phyloP scores from a whole-genome alignment of 305 asterid genomes.

The Fraxinus angustifolia region DNA sequence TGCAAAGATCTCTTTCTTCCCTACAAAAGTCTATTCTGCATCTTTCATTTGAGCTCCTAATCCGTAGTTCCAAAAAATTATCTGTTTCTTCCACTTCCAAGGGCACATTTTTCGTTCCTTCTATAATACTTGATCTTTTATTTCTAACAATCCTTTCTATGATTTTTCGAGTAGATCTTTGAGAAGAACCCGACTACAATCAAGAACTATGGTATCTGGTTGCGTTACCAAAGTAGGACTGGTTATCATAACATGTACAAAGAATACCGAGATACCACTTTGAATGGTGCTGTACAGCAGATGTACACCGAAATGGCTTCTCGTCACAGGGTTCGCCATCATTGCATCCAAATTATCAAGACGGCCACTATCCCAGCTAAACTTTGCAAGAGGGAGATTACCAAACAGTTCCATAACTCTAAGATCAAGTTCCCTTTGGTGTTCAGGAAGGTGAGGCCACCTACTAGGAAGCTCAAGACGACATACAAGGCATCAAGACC shows the following conservation, averaged over 20 bases:
- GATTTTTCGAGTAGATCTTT: conserved; percentile 38
- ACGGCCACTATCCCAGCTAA: conserved; percentile 55
- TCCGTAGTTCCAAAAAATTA: background rate
- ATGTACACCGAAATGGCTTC: conserved; percentile 67
- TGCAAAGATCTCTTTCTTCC: background rate
- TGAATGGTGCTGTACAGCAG: conserved; percentile 55
- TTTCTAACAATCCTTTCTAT: background rate
- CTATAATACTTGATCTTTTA: background rate
- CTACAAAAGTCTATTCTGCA: background rate
- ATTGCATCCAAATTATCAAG: conserved; percentile 57
- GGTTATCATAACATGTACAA: conserved; percentile 90
- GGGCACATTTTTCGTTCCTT: background rate
- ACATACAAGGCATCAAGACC: conserved; percentile 53
- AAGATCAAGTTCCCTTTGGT: conserved; percentile 52
- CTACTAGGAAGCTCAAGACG: conserved; percentile 51
- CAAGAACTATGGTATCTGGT: conserved; percentile 79
- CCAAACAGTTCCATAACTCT: conserved; percentile 50
- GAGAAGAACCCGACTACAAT: conserved; percentile 83
- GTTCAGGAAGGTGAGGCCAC: conserved; percentile 54
- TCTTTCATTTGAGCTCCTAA: background rate
- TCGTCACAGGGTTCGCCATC: conserved; percentile 51
- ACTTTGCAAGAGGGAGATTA: conserved; percentile 60
- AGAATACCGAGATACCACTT: conserved; percentile 52
- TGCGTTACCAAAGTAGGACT: conserved; percentile 80
- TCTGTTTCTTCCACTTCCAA: background rate